phyloP scores from a whole-genome alignment of 192 early-diverging fungal species.

The Coemansia sp. region DNA sequence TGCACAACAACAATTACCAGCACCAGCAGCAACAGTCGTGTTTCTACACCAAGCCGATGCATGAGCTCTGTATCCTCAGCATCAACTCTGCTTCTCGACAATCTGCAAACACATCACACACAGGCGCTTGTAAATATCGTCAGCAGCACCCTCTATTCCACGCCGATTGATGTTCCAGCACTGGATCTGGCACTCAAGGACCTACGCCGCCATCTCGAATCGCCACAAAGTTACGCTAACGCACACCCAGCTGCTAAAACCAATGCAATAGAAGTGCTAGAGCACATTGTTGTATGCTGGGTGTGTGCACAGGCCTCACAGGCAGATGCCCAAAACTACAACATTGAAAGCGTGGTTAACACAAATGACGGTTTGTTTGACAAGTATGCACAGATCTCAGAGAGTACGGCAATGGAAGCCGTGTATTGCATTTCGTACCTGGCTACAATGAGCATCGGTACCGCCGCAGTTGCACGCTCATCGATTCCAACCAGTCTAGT shows the following conservation, averaged over 20 bases:
- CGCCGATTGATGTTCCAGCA: slow-evolving; percentile 13
- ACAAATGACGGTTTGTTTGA: slow-evolving; percentile 22
- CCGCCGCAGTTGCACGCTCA: slow-evolving; percentile 29
- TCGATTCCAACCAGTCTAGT: slow-evolving; percentile 40
- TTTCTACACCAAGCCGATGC: slow-evolving; percentile 2
- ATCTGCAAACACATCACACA: slow-evolving; percentile 32
- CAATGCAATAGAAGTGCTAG: slow-evolving; percentile 30
- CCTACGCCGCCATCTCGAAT: slow-evolving; percentile 42
- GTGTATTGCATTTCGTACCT: slow-evolving; percentile 35
- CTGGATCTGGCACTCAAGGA: slow-evolving; percentile 20
- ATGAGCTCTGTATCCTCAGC: slow-evolving; percentile 20
- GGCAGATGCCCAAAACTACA: slow-evolving; percentile 36
- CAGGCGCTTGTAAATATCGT: slow-evolving; percentile 41
- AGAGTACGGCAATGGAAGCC: slow-evolving; percentile 13
- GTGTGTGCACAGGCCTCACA: slow-evolving; percentile 40
- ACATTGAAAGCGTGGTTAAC: not conserved
- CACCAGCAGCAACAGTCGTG: not conserved
- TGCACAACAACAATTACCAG: not conserved
- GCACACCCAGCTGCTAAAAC: slow-evolving; percentile 40
- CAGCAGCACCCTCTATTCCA: slow-evolving; percentile 26
- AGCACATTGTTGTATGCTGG: slow-evolving; percentile 46
- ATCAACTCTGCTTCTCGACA: slow-evolving; percentile 30
- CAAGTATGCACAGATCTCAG: slow-evolving; percentile 31
- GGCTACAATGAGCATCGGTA: slow-evolving; percentile 33
- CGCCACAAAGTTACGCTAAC: slow-evolving; percentile 22